Percentiles rank a stretch among this genome's conserved stretches.
These are phyloP conservation scores for Cystofilobasidium ferigula DNA, from an alignment of 768 basidiomycete species.

Conservation along the genomic window DNA sequence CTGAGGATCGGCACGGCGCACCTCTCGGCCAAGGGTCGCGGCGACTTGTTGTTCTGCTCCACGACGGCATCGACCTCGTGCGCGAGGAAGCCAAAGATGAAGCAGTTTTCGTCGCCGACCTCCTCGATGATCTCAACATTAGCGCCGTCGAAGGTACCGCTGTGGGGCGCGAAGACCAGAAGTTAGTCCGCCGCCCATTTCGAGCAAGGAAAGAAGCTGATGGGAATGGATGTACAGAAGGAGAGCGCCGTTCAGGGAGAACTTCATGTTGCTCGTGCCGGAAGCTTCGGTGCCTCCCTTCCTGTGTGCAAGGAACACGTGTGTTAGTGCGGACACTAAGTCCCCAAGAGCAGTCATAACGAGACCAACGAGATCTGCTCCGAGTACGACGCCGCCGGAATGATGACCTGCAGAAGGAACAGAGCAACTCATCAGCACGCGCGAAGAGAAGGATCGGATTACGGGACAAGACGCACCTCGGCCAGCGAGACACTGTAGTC, in stretches of 20 bases:
- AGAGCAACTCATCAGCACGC: no score
- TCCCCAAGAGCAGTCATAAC: no score
- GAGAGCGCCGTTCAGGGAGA: conserved; percentile 81
- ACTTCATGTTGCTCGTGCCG: conserved; percentile 42
- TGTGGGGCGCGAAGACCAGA: no score
- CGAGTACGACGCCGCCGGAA: conserved; percentile 82
- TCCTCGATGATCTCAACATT: conserved; percentile 82
- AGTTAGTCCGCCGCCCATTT: conserved; percentile 44
- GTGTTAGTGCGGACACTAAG: no score
- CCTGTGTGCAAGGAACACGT: conserved; percentile 50
- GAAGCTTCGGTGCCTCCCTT: conserved; percentile 25
- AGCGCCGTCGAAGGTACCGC: conserved; percentile 70
- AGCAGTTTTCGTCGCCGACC: conserved; percentile 82
- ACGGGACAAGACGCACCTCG: no score
- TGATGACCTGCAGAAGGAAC: no score
- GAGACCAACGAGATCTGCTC: conserved; percentile 96
- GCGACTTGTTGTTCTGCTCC: no score
- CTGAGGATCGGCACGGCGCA: no score
- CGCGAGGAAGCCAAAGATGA: conserved; percentile 56
- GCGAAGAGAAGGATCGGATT: no score
- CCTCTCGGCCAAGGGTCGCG: no score
- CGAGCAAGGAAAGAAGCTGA: no score
- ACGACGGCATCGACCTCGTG: conserved; percentile 76
- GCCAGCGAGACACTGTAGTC: conserved; percentile 80
- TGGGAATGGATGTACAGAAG: no score